Evolutionary conservation across 78 protist species (phyloP).

Genomic region (Dictyostelium capitatum): DNA sequence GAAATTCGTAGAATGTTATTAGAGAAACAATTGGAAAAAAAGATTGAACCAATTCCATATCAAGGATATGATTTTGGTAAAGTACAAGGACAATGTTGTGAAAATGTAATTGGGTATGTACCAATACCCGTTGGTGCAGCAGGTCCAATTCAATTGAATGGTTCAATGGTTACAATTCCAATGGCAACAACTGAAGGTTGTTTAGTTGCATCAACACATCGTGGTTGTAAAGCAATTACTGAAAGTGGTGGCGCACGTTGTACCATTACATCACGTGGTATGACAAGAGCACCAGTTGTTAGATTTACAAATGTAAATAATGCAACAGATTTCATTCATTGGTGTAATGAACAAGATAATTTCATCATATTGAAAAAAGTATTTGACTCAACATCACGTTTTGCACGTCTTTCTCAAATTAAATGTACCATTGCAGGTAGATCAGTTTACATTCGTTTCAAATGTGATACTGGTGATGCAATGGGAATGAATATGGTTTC

Average conservation of each 20-base stretch:
- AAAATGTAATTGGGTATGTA: conserved; percentile 96
- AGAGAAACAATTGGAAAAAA: conserved; percentile 32
- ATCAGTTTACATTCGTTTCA: conserved; percentile 88
- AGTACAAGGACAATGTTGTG: conserved; percentile 92
- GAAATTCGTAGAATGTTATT: conserved; percentile 65
- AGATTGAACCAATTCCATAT: conserved; percentile 76
- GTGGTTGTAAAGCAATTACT: conserved; percentile 93
- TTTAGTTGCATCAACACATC: conserved; percentile 91
- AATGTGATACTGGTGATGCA: conserved; percentile 95
- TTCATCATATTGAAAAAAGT: conserved; percentile 3
- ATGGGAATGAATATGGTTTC: conserved; percentile 98
- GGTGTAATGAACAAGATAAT: conserved; percentile 66
- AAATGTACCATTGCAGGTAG: conserved; percentile 83
- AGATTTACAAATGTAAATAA: conserved; percentile 38
- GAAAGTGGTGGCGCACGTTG: conserved; percentile 85
- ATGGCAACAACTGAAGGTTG: conserved; percentile 97
- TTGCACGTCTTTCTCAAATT: conserved; percentile 51
- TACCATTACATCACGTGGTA: conserved; percentile 81
- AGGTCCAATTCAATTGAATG: conserved; percentile 92
- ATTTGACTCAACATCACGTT: conserved; percentile 88
- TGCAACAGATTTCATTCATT: conserved; percentile 77
- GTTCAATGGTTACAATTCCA: conserved; percentile 85
- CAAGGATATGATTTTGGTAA: conserved; percentile 80
- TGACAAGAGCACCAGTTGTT: conserved; percentile 96
- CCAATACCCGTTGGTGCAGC: conserved; percentile 95